A percentile compares a stretch with the other conserved stretches of the same genome.
These are phyloP conservation scores for Fusarium nodosum DNA, from an alignment of 2,329 filamentous ascomycete species.

Conservation along the genomic window DNA sequence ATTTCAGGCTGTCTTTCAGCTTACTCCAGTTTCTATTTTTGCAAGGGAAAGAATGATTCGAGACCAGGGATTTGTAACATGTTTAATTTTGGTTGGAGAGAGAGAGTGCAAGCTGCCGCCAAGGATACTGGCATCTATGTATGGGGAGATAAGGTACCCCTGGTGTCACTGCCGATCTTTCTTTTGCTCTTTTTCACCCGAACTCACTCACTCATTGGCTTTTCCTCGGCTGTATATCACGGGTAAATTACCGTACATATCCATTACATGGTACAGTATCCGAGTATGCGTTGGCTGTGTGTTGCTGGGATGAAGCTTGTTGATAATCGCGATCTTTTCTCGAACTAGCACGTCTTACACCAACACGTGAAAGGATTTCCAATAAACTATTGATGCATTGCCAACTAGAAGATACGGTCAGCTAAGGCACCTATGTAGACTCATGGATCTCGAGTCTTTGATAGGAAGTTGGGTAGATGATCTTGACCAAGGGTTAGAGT, in stretches of 20 bases:
- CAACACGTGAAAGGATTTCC: not conserved
- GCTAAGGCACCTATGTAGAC: not conserved
- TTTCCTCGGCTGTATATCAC: not conserved
- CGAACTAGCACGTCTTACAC: not conserved
- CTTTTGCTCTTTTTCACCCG: not conserved
- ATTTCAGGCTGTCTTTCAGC: not conserved
- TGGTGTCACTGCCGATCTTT: not conserved
- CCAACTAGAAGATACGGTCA: not conserved
- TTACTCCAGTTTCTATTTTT: conserved; percentile 8
- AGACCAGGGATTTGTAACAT: not conserved
- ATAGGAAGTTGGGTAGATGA: not conserved
- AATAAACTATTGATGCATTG: conserved; percentile 1
- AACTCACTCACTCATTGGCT: not conserved
- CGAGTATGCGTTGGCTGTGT: not conserved
- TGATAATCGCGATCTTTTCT: not conserved
- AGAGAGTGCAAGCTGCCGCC: conserved; percentile 12
- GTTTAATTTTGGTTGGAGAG: not conserved
- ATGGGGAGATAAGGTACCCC: not conserved
- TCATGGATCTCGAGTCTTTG: not conserved
- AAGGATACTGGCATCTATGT: conserved; percentile 7
- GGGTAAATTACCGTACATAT: not conserved
- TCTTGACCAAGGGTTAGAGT: not conserved
- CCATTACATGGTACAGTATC: not conserved
- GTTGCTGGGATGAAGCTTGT: conserved; percentile 5
- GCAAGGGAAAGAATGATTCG: not conserved